These are phyloP conservation scores for Tympanopsis confertula DNA, from an alignment of 2,329 filamentous ascomycete species.

Conservation along the genomic window DNA sequence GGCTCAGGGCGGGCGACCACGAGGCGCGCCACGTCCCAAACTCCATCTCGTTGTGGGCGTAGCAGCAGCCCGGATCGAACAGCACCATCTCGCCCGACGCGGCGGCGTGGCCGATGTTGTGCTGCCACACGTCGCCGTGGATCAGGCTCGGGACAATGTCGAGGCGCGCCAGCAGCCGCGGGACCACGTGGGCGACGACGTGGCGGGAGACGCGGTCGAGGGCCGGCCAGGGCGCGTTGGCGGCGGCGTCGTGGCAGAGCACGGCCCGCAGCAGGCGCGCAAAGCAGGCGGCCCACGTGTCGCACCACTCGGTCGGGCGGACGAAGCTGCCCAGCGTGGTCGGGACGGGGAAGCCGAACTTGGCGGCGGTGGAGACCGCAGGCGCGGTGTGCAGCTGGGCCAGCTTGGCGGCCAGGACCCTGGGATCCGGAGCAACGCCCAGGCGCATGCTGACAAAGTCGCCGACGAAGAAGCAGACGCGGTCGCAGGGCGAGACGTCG, in stretches of 20 bases:
- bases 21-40: constrained; percentile 7
- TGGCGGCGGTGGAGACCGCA: constrained; percentile 6
- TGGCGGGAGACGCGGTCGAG: constrained; percentile 5
- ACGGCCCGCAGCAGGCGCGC: constrained; percentile 9
- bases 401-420: constrained; percentile 5
- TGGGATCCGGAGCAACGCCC: constrained; percentile 3
- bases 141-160: constrained; percentile 4
- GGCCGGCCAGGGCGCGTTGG: constrained; percentile 9
- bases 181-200: constrained; percentile 6
- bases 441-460: constrained; percentile 8
- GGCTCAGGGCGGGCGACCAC: no score
- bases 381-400: constrained; percentile 6
- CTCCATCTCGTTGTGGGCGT: constrained; percentile 10
- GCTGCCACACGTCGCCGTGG: constrained; percentile 7
- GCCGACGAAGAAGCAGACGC: constrained; percentile 6
- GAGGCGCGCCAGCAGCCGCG: constrained; percentile 6
- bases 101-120: constrained; percentile 5
- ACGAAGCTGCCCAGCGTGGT: constrained; percentile 6
- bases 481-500: no score
- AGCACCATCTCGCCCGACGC: constrained; percentile 5
- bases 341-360: constrained; percentile 7
- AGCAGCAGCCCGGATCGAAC: constrained; percentile 7
- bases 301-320: constrained; percentile 5
- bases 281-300: constrained; percentile 8
- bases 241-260: constrained; percentile 9